phyloP scores from a whole-genome alignment of 208 protist species.

The Acanthamoeba quina region DNA sequence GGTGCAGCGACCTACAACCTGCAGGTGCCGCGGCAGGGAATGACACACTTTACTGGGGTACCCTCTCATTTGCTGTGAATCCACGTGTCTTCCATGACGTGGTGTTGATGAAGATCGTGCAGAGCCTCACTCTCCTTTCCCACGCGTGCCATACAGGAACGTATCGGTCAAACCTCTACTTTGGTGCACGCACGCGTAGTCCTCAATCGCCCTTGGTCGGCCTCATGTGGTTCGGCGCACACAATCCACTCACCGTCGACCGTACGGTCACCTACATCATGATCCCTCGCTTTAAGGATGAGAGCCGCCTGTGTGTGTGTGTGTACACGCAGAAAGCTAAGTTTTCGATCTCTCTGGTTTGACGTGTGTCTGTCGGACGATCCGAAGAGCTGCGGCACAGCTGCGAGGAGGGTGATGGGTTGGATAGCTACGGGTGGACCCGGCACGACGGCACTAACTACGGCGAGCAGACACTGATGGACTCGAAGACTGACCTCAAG shows the following conservation, averaged over 20 bases:
- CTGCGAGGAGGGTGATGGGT: constrained; percentile 77
- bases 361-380: neutral
- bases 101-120: no score
- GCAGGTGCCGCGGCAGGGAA: neutral
- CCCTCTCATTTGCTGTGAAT: no score
- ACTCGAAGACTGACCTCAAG: constrained; percentile 73
- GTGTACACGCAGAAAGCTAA: neutral
- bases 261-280: neutral
- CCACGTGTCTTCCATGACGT: no score
- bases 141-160: constrained; percentile 68
- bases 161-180: constrained; percentile 85
- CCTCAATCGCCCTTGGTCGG: constrained; percentile 76
- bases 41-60: neutral
- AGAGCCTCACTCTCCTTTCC: no score
- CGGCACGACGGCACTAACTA: constrained; percentile 83
- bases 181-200: constrained; percentile 80
- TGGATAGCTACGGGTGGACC: constrained; percentile 81
- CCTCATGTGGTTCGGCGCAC: constrained; percentile 81
- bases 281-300: neutral
- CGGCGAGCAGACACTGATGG: constrained; percentile 82
- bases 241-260: constrained; percentile 10
- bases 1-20: neutral
- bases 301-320: neutral
- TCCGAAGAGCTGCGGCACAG: constrained; percentile 75
- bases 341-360: neutral